Evolutionary conservation across 2,329 filamentous ascomycete species (phyloP), one percentile per base, ranked within the genome.

Genomic region (Microcyclospora pomicola): DNA sequence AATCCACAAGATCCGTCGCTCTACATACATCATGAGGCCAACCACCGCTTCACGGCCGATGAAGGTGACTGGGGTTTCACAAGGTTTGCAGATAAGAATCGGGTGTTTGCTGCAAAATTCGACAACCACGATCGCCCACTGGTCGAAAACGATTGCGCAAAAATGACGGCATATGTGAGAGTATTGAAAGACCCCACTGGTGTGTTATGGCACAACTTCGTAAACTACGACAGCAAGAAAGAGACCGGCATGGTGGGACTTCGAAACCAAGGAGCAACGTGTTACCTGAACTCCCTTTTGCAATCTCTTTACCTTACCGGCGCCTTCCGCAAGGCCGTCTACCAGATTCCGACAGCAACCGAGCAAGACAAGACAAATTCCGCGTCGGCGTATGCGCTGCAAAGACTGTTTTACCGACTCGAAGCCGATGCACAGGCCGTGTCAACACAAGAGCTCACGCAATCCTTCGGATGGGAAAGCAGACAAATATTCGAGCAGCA

Each of bases 61-160:
- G 91, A 98, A 61, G 86, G 85, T 15, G 91, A 98, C 54, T 98
- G 91, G 91, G 91, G 91, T 1, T 98, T 98, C 59, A 98, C 91
- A n/a, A 71, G 88, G 39, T 98, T 96, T 56, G 77, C 86, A 10
- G 91, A 96, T 59, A 72, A 93, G 35, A 73, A 85, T 38, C 80
- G 77, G 53, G 80, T 96, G 59, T 93, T 95, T 56, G 80, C 79
- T 43, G 67, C 77, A 27, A 71, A 75, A 2, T 93, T 81, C 73
- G 82, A 91, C 40, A 74, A 76, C 36, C 63, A 62, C 42, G 68
- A 68, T 13, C 72, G 82, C 40, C 84, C 81, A 7, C 70, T 92
- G 47, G 73, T 86, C 13, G 83, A 92, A 55, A 75, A 83, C 51
- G 81, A 88, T 41, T 63, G 67, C 6, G 81, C 78, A 52, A 85